phyloP scores from a whole-genome alignment of 495 filamentous ascomycete species.

The Annulohypoxylon moriforme region DNA sequence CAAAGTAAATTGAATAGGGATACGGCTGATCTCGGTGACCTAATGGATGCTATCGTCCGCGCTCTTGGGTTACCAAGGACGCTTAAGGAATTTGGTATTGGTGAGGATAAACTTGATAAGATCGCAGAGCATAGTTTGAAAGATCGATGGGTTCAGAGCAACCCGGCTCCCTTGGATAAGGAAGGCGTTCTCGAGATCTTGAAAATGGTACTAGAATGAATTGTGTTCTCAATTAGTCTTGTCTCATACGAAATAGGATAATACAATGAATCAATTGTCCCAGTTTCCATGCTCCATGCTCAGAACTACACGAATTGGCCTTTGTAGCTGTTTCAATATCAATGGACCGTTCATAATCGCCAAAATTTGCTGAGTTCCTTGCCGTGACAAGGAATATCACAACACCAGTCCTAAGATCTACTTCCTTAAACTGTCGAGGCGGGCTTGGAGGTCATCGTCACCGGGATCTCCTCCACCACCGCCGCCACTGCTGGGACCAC shows the following conservation, averaged over 20 bases:
- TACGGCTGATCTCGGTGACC: slow-evolving; percentile 62
- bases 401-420: slow-evolving; percentile 38
- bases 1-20: slow-evolving; percentile 50
- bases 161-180: slow-evolving; percentile 39
- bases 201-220: slow-evolving; percentile 46
- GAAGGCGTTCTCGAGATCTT: slow-evolving; percentile 40
- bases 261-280: slow-evolving; percentile 16
- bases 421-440: slow-evolving; percentile 80
- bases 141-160: slow-evolving; percentile 57
- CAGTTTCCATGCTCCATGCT: slow-evolving; percentile 23
- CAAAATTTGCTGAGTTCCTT: background rate
- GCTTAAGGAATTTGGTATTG: slow-evolving; percentile 65
- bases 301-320: slow-evolving; percentile 19
- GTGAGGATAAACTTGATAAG: slow-evolving; percentile 61
- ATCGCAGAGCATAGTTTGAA: slow-evolving; percentile 65
- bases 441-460: slow-evolving; percentile 85
- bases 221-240: slow-evolving; percentile 16
- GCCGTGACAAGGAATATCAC: slow-evolving; percentile 14
- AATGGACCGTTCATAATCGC: background rate
- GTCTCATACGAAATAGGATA: slow-evolving; percentile 12
- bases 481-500: slow-evolving; percentile 57
- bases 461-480: slow-evolving; percentile 64
- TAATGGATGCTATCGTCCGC: slow-evolving; percentile 65
- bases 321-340: slow-evolving; percentile 3
- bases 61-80: slow-evolving; percentile 67